These are phyloP conservation scores for Hypoxylon sp. DNA, from an alignment of 2,329 filamentous ascomycete genomes.

Conservation along the genomic window DNA sequence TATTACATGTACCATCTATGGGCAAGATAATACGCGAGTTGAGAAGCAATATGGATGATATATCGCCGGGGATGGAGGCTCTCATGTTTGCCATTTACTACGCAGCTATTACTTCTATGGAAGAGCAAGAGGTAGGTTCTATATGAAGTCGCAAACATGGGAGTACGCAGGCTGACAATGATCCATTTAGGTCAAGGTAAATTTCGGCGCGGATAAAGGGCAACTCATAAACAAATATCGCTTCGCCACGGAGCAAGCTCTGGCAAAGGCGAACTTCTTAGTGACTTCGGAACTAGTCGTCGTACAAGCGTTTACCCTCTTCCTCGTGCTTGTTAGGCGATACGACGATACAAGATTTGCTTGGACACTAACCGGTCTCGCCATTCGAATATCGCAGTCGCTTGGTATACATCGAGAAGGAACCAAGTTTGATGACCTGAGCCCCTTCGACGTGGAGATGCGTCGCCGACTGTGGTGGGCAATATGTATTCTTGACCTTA, in stretches of 20 bases:
- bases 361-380: slow-evolving; percentile 71
- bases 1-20: slow-evolving; percentile 74
- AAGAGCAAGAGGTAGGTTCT: slow-evolving; percentile 63
- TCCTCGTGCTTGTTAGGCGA: slow-evolving; percentile 61
- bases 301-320: slow-evolving; percentile 69
- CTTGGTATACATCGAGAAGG: slow-evolving; percentile 68
- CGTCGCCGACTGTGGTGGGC: slow-evolving; percentile 70
- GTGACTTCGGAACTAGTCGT: slow-evolving; percentile 66
- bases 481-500: slow-evolving; percentile 65
- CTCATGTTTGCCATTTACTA: slow-evolving; percentile 71
- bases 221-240: slow-evolving; percentile 58
- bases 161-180: slow-evolving; percentile 18
- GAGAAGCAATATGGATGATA: slow-evolving; percentile 64
- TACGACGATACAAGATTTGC: slow-evolving; percentile 63
- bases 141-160: neutral
- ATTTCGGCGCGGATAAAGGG: slow-evolving; percentile 59
- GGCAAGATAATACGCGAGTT: slow-evolving; percentile 69
- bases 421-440: slow-evolving; percentile 58
- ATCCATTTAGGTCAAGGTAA: slow-evolving; percentile 56
- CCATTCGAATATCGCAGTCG: slow-evolving; percentile 63
- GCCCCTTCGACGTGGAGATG: slow-evolving; percentile 69
- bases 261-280: slow-evolving; percentile 69
- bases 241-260: slow-evolving; percentile 64
- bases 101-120: slow-evolving; percentile 65
- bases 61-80: slow-evolving; percentile 66